Base-by-base conservation (phyloP, 805 yeast genomes). In the Candida sanyiensis region DNA sequence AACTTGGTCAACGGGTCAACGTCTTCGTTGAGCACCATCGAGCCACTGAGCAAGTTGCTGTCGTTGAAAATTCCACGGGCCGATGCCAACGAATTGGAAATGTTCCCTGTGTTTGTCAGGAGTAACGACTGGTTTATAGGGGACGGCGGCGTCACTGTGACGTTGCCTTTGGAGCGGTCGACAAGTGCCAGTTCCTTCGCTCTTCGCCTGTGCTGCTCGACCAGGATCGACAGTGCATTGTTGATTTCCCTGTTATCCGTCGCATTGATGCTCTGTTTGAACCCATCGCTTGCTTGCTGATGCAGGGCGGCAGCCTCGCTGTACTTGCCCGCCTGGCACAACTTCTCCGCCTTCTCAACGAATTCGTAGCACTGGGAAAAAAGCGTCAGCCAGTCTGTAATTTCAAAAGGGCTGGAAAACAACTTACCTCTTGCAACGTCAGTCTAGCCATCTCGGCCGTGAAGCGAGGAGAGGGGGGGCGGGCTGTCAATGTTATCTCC, bases 301-400 rank as follows among this genome's bases (percentile, higher is more conserved):
- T 72, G 75, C 8, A 57, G 47, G 4, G 48, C 42, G 6, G 69
- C 58, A 0, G 80, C 75, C 18, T 61, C 61, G 6, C 52, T 47
- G 25, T 62, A 63, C 30, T 73, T 71, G 7, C 69, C 69, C 32
- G 64, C 61, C 22, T 64, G 43, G 1, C 68, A 63, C 10, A 72
- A 66, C 20, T 60, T 54, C 44, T 79, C 83, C 1, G 83, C 84
- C 32, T 61, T 64, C 39, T 70, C 72, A 15, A 76, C 75, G 4
- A 69, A 54, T 21, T 66, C 66, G 45, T 75, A 77, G 32, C 35
- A 37, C 33, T 26, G 18, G 11, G 18, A 21, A 8, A 20, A 8
- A 11, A 22, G 7, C 34, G 17, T 13, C 7, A 27, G 29, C 17
- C 12, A 23, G 15, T 27, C 29, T 27, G 16, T 12, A 11, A 7